phyloP scores from a whole-genome alignment of 2,329 filamentous ascomycete species.

The Hymenoscyphus fraxineus region DNA sequence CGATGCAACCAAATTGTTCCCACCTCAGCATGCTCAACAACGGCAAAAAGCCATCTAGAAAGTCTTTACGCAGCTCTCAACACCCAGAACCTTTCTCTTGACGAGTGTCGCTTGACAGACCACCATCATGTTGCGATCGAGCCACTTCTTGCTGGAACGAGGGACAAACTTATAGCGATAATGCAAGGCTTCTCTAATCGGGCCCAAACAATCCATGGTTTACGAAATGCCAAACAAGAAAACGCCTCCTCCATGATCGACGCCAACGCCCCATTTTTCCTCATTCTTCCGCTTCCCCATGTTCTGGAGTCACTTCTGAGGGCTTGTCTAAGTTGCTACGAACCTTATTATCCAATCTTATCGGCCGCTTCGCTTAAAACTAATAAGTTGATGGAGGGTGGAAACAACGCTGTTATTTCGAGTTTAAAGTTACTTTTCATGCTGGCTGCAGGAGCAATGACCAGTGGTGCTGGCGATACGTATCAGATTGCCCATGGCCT shows the following conservation, averaged over 20 bases:
- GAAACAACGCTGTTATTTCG: neutral
- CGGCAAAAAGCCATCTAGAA: neutral
- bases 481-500: neutral
- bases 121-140: constrained; percentile 2
- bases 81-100: neutral
- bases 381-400: neutral
- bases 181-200: neutral
- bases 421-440: constrained; percentile 1
- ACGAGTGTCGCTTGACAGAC: neutral
- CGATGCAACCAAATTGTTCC: neutral
- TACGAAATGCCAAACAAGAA: neutral
- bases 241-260: neutral
- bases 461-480: neutral
- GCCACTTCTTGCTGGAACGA: neutral
- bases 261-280: neutral
- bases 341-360: neutral
- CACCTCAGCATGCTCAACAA: neutral
- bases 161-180: constrained; percentile 1
- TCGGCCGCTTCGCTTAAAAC: neutral
- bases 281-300: neutral
- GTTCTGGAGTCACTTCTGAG: neutral
- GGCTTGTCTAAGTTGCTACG: neutral
- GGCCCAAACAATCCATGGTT: neutral
- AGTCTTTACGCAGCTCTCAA: neutral
- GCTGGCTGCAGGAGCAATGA: constrained; percentile 1